phyloP scores from a whole-genome alignment of 345 rosid species.

The Acer negundo region DNA sequence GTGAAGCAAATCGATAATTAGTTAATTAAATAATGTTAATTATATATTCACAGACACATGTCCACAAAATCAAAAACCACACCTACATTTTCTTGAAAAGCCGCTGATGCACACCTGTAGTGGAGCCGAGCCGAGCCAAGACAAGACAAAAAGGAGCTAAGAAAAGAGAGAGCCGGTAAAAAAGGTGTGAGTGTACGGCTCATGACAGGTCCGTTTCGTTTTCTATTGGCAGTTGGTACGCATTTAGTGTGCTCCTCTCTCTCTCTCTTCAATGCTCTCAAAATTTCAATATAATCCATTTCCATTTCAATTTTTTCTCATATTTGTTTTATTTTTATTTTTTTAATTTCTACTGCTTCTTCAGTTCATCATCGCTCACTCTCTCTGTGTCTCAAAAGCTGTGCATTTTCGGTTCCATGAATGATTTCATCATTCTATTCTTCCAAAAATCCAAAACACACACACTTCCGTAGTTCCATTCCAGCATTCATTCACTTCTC shows the following conservation, averaged over 20 bases:
- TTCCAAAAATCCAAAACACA: too few species aligned
- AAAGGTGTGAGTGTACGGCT: conserved; percentile 39
- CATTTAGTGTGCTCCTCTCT: conserved; percentile 49
- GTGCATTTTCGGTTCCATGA: conserved; percentile 27
- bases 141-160: conserved; percentile 10
- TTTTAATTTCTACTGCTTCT: too few species aligned
- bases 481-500: neutral
- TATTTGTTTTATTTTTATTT: neutral
- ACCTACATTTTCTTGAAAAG: too few species aligned
- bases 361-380: too few species aligned
- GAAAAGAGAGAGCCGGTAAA: conserved; percentile 30
- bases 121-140: conserved; percentile 17
- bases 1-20: too few species aligned
- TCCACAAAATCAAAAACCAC: too few species aligned
- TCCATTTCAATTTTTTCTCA: neutral
- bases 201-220: conserved; percentile 52
- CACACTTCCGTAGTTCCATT: too few species aligned
- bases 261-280: neutral
- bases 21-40: too few species aligned
- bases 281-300: conserved; percentile 7
- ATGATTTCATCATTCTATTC: too few species aligned
- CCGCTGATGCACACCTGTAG: neutral
- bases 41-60: too few species aligned
- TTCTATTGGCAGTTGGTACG: conserved; percentile 67
- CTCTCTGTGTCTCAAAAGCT: conserved; percentile 33